phyloP scores from a whole-genome alignment of 192 early-diverging fungal species.

The Backusella sp. region DNA sequence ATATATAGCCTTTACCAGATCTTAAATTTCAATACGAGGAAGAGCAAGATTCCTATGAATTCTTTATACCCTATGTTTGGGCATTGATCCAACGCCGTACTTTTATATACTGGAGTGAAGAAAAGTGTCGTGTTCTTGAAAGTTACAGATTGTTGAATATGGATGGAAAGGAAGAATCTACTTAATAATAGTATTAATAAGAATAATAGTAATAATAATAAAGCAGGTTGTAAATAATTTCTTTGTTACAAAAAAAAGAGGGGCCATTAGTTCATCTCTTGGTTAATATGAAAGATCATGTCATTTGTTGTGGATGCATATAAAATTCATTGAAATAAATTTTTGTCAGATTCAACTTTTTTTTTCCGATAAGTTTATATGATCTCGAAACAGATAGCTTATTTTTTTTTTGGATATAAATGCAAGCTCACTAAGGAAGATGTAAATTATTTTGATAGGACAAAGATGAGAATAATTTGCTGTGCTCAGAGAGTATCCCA shows the following conservation, averaged over 20 bases:
- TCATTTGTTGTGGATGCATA: not conserved
- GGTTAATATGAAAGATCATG: not conserved
- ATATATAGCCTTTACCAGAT: conserved; percentile 41
- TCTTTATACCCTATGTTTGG: conserved; percentile 75
- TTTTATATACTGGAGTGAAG: conserved; percentile 72
- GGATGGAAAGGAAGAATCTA: conserved; percentile 5
- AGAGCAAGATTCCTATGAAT: conserved; percentile 51
- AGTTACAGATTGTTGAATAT: conserved; percentile 23
- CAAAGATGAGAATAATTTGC: not conserved
- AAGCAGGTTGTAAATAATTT: not conserved
- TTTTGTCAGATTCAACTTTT: not conserved
- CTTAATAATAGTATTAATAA: not conserved
- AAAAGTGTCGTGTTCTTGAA: conserved; percentile 45
- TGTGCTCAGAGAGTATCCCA: not conserved
- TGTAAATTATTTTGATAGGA: not conserved
- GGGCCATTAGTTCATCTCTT: not conserved
- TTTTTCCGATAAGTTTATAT: not conserved
- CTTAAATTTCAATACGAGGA: conserved; percentile 73
- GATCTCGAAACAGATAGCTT: not conserved
- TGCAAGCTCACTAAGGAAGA: not conserved
- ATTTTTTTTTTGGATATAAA: not conserved
- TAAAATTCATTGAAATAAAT: not conserved
- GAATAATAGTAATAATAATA: not conserved
- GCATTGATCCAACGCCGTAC: conserved; percentile 51
- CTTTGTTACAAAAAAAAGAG: not conserved